These are phyloP conservation scores for Kwoniella dendrophila DNA, from an alignment of 768 basidiomycete genomes.

Conservation along the genomic window DNA sequence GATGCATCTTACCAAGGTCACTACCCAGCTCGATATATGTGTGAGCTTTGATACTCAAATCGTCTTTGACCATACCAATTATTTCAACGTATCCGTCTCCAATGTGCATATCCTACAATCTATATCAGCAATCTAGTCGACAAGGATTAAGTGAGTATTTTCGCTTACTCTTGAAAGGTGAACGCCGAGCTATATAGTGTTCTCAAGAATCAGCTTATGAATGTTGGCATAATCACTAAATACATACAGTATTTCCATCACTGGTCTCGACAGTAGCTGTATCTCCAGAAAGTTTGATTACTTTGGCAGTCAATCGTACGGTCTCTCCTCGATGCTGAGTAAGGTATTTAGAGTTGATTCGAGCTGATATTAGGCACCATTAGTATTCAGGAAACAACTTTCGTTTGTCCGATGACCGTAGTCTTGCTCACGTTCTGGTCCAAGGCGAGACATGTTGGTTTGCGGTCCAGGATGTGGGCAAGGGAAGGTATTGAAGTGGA, in stretches of 20 bases:
- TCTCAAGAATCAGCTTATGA: background rate
- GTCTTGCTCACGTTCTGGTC: conserved; percentile 39
- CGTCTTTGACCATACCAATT: conserved; percentile 65
- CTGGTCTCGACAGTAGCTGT: conserved; percentile 66
- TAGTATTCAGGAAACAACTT: background rate
- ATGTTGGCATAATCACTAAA: background rate
- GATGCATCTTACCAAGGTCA: conserved; percentile 63
- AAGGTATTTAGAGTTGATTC: conserved; percentile 68
- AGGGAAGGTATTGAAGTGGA: background rate
- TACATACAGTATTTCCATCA: conserved; percentile 65
- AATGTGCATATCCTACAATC: conserved; percentile 59
- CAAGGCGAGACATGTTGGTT: conserved; percentile 37
- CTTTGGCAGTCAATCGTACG: conserved; percentile 67
- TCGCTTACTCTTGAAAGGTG: conserved; percentile 38
- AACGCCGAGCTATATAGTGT: conserved; percentile 38
- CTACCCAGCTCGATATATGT: conserved; percentile 63
- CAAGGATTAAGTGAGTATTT: conserved; percentile 2
- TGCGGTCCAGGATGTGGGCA: background rate
- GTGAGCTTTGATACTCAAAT: conserved; percentile 65
- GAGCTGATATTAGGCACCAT: too few species aligned
- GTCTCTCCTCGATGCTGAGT: conserved; percentile 62
- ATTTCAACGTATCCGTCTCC: conserved; percentile 67
- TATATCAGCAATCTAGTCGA: conserved; percentile 1
- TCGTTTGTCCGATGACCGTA: background rate
- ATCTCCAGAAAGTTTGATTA: conserved; percentile 62